Base-by-base conservation (phyloP, 306 rosid species). In the Gynostemma pentaphyllum region DNA sequence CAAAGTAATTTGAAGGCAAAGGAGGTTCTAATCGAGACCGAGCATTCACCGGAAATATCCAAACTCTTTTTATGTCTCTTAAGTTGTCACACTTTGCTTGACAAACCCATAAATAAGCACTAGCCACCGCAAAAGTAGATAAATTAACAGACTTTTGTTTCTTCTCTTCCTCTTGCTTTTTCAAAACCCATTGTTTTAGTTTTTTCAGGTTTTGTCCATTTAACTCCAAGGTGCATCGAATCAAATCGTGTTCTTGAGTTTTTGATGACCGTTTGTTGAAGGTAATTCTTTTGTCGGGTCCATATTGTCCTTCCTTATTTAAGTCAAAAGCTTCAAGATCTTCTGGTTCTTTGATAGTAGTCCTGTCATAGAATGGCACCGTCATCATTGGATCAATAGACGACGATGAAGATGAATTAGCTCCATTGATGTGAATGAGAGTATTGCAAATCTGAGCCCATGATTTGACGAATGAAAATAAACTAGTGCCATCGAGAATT, bases 261-360 rank as follows among this genome's bases (percentile, higher is more conserved):
- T 47, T 16, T 2, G 53, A n/a, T 14, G 15, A 16, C 19, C n/a
- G n/a, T n/a, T n/a, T 14, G 22, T 47, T 45, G 5, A 80, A 68
- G 76, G 86, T n/a, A n/a, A n/a, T 77, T 78, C 69, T 65, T 48
- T 83, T 80, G 70, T 76, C 64, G 13, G 87, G 76, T 18, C 83
- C 83, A 5, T 76, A 67, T 5, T 69, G 73, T 86, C 81, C 77
- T 37, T 68, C 74, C n/a, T n/a, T n/a, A 13, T 54, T 55, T 1
- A 32, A 0, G 66, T 72, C 78, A 21, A 41, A 54, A 2, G 7
- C 8, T 0, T 44, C 82, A 0, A 82, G 6, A 2, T 57, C 55
- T 1, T 30, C 39, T 0, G 78, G 75, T 44, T 86, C 88, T 9
- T 66, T 53, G 3, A 85, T 45, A 2, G 47, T 51, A 0, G n/a